Evolutionary conservation across 345 rosid species (phyloP), one percentile per base, ranked within the genome.

Genomic region (Dimocarpus longan): DNA sequence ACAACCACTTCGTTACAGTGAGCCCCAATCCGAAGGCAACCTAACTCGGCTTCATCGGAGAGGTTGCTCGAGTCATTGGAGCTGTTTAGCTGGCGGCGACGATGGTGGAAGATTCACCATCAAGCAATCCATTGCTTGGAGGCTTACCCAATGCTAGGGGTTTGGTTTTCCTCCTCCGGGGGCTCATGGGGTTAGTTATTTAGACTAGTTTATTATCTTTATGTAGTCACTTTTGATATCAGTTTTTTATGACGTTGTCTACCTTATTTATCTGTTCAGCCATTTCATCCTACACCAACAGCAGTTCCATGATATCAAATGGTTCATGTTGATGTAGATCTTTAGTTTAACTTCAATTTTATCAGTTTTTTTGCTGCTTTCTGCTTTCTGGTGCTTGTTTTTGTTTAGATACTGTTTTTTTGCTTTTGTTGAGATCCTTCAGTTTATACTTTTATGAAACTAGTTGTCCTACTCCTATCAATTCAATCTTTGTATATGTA

Each of bases 261-360:
- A 50, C 76, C 77, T 67, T 81, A 42, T 76, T 84, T 85, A 59
- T 83, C 67, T 70, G 32, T 81, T 76, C 89, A 96, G 98, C 97
- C 99, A 56, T 96, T 96, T 84, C 99, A 94, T 80, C 91, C 97
- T 44, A 82, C 95, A 66, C 86, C 97, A 70, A 90, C 98, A 8
- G 80, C 89, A 32, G 95, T 92, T 78, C 97, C 98, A 8, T 26
- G 1, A 1, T 26, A 26, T 26, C 28, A 26, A 26, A 16, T 46
- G 16, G 66, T 19, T 12, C 48, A 39, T 28, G 54, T 0, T 37
- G 72, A 54, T 37, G 66, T 18, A 67, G 79, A 76, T 76, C 72
- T 76, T 65, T 16, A 9, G 13, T 76, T 54, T 21, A 39, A 54
- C 54, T 22, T 76, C 43, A 68, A 10, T 48, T 75, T 26, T 48